Evolutionary conservation across 2,329 filamentous ascomycete species (phyloP).

Genomic region (Elsinoe batatas): DNA sequence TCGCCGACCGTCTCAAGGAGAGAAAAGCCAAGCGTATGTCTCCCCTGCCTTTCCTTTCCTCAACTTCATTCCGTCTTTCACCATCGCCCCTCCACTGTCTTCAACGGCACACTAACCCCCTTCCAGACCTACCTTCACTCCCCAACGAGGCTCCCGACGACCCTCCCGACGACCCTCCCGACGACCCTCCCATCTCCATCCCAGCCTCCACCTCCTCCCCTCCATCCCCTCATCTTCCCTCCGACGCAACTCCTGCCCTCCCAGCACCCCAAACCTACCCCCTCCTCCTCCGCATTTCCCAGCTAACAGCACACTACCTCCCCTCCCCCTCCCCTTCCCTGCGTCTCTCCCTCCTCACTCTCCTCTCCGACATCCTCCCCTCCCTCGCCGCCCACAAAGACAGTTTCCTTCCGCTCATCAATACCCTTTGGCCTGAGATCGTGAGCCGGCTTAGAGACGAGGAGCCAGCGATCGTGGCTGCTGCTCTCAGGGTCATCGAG

Average conservation of each 20-base stretch:
- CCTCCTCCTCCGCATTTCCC: conserved; percentile 72
- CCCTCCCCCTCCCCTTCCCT: conserved; percentile 73
- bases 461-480: conserved; percentile 58
- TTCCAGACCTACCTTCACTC: not conserved
- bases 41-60: not conserved
- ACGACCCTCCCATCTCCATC: not conserved
- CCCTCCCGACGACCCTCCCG: not conserved
- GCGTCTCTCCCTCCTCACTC: conserved; percentile 64
- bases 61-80: not conserved
- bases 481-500: conserved; percentile 59
- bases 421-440: conserved; percentile 82
- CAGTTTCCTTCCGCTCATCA: conserved; percentile 77
- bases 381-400: conserved; percentile 68
- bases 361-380: conserved; percentile 63
- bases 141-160: too few species aligned
- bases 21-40: not conserved
- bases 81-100: not conserved
- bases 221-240: not conserved
- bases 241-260: conserved; percentile 31
- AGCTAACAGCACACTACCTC: conserved; percentile 80
- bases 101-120: not conserved
- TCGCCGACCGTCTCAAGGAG: conserved; percentile 25
- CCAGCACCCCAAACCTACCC: conserved; percentile 65
- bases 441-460: conserved; percentile 55
- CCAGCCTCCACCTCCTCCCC: not conserved